phyloP scores from a whole-genome alignment of 768 basidiomycete species.

The Amanita muscaria region DNA sequence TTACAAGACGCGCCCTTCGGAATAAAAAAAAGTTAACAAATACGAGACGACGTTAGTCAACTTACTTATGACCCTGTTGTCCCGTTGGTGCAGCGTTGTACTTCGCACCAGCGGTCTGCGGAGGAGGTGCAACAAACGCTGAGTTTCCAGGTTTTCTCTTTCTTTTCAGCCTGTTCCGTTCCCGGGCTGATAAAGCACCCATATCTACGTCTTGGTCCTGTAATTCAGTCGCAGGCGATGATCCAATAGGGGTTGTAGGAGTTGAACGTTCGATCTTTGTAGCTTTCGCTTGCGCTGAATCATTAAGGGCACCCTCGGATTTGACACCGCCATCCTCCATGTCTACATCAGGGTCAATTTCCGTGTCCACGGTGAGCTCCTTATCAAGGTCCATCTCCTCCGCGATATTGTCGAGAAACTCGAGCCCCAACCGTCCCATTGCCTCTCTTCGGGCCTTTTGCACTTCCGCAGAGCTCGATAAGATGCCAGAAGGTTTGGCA shows the following conservation, averaged over 20 bases:
- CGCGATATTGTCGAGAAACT: slow-evolving; percentile 71
- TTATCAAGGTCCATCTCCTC: slow-evolving; percentile 85
- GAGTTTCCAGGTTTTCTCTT: slow-evolving; percentile 85
- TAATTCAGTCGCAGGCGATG: slow-evolving; percentile 38
- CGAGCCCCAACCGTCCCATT: slow-evolving; percentile 80
- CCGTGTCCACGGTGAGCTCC: slow-evolving; percentile 58
- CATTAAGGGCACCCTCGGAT: slow-evolving; percentile 21
- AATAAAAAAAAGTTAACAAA: slow-evolving; percentile 6
- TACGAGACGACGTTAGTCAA: neutral
- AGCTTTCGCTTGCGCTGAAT: neutral
- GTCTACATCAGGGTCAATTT: slow-evolving; percentile 33
- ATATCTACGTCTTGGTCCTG: slow-evolving; percentile 38
- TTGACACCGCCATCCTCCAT: slow-evolving; percentile 31
- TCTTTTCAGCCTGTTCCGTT: slow-evolving; percentile 88
- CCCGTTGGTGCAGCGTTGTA: slow-evolving; percentile 52
- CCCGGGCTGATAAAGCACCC: slow-evolving; percentile 73
- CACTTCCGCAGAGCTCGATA: slow-evolving; percentile 69
- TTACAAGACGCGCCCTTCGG: slow-evolving; percentile 64
- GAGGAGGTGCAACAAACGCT: slow-evolving; percentile 71
- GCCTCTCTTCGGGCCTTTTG: slow-evolving; percentile 84
- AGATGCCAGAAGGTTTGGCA: slow-evolving; percentile 58
- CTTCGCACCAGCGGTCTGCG: slow-evolving; percentile 50
- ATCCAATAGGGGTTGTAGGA: slow-evolving; percentile 38
- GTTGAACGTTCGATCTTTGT: slow-evolving; percentile 17
- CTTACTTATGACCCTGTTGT: slow-evolving; percentile 52